Conservation (phyloP, 2,329 filamentous ascomycete species). For the Verticillium longisporum region DNA sequence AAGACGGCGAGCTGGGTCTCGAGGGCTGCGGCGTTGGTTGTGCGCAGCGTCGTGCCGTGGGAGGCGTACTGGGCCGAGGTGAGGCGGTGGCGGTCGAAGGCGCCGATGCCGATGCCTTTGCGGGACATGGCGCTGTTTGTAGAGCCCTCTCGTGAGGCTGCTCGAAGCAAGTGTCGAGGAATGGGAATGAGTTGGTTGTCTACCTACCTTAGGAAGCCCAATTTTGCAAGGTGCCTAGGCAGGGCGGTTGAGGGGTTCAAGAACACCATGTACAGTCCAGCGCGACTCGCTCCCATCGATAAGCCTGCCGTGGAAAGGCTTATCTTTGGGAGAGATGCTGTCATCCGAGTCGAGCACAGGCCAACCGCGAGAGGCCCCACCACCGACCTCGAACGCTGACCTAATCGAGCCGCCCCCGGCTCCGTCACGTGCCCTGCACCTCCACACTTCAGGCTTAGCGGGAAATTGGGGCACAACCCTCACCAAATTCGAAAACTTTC, state of each 20-base stretch:
- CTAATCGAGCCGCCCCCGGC: neutral
- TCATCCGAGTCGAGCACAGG: no score
- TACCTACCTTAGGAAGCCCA: no score
- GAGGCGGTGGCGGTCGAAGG: slow-evolving; percentile 79
- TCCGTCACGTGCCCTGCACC: slow-evolving; percentile 6
- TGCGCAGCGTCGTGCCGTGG: slow-evolving; percentile 82
- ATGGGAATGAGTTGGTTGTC: neutral
- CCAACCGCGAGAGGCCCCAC: no score
- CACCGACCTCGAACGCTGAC: neutral
- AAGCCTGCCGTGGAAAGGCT: neutral
- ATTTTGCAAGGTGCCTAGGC: no score
- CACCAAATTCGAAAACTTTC: slow-evolving; percentile 6
- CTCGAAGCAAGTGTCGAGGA: neutral
- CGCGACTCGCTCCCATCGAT: neutral
- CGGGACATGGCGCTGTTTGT: slow-evolving; percentile 47
- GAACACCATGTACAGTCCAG: no score
- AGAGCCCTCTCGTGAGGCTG: neutral
- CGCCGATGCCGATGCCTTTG: slow-evolving; percentile 83
- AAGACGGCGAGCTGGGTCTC: slow-evolving; percentile 94
- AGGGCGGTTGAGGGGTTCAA: neutral
- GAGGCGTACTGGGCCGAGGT: slow-evolving; percentile 84
- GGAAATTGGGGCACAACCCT: slow-evolving; percentile 6
- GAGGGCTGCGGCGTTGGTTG: slow-evolving; percentile 75
- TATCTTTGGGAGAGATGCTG: no score
- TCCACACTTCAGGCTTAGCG: slow-evolving; percentile 1